Percentiles rank a stretch among this genome's conserved stretches.
Conservation (phyloP, 331 rosid genomes). For the Rhamnella rubrinervis region DNA sequence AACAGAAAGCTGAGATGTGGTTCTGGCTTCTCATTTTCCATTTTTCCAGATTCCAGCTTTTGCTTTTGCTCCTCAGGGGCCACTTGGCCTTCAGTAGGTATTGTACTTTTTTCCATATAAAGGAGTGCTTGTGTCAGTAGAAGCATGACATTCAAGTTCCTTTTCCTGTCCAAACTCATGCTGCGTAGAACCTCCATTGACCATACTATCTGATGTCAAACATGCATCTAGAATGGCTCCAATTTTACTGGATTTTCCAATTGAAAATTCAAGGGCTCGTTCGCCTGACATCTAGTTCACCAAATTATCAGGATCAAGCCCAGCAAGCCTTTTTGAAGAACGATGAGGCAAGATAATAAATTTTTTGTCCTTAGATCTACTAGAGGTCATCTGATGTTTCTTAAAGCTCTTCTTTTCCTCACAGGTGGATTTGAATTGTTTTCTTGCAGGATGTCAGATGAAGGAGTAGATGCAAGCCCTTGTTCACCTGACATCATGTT, state of each 20-base stretch:
- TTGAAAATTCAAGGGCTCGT: conserved; percentile 53
- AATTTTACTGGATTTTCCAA: conserved; percentile 35
- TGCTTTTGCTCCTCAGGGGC: conserved; percentile 25
- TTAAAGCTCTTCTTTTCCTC: conserved; percentile 25
- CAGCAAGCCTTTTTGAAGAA: conserved; percentile 77
- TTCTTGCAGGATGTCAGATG: conserved; percentile 31
- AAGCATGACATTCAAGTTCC: conserved; percentile 8
- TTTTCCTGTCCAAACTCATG: conserved; percentile 20
- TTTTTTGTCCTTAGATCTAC: conserved; percentile 42
- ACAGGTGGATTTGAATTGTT: conserved; percentile 18
- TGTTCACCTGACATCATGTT: conserved; percentile 39
- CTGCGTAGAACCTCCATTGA: conserved; percentile 27
- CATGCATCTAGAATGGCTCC: conserved; percentile 30
- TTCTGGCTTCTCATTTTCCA: conserved; percentile 48
- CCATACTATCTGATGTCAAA: conserved; percentile 30
- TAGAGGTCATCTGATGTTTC: conserved; percentile 27
- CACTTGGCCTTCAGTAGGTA: conserved; percentile 24
- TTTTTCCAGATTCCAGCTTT: conserved; percentile 33
- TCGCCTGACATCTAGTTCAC: conserved; percentile 39
- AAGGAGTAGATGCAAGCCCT: conserved; percentile 12
- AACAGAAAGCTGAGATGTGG: conserved; percentile 50
- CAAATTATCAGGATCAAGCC: conserved; percentile 58
- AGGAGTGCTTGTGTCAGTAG: conserved; percentile 26
- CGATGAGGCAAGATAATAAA: conserved; percentile 43
- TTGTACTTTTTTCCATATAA: too few species aligned